Evolutionary conservation across 2,329 filamentous ascomycete genomes (phyloP), one percentile per base, ranked within the genome.

Genomic region (Pseudogymnoascus sp.): DNA sequence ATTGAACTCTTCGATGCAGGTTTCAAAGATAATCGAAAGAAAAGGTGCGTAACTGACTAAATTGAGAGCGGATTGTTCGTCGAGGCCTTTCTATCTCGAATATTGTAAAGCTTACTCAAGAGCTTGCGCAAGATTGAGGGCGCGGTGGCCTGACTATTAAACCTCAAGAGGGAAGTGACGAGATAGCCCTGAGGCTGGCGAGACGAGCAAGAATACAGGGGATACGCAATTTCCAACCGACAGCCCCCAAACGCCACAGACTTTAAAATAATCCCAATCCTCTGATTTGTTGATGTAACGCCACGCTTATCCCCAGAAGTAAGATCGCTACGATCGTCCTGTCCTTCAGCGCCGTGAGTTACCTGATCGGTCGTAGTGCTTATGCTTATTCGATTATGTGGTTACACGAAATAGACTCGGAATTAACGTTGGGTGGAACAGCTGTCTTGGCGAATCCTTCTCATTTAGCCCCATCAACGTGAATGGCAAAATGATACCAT

Each of bases 81-180:
- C 4, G 10, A 55, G n/a, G 49, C 10, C 8, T 33, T 33, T 19
- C 45, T 12, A 19, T 55, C 26, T 33, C 26, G 26, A 55, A 55
- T 33, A 33, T 5, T 26, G 14, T n/a, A n/a, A 55, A 33, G 45
- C 10, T 55, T 55, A 33, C 26, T 19, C 26, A 21, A 21, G n/a
- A 55, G 49, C 26, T 12, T 33, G n/a, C 26, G 26, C 49, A 55
- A 19, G n/a, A 55, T 33, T 7, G 29, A 55, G 26, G 49, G 49
- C 49, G 49, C 49, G 49, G 49, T 26, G 29, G 33, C 49, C 33
- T 19, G 49, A 3, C 29, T 55, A 55, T 55, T 55, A 55, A 55
- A 55, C 49, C 49, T 55, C 49, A 33, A 33, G 49, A 55, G 49
- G 49, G 49, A 55, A 55, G 49, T 55, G 49, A 55, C 49, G 49